Evolutionary conservation across 2,329 filamentous ascomycete species (phyloP), one percentile per base, ranked within the genome.

Genomic region (Pseudogymnoascus sp.): DNA sequence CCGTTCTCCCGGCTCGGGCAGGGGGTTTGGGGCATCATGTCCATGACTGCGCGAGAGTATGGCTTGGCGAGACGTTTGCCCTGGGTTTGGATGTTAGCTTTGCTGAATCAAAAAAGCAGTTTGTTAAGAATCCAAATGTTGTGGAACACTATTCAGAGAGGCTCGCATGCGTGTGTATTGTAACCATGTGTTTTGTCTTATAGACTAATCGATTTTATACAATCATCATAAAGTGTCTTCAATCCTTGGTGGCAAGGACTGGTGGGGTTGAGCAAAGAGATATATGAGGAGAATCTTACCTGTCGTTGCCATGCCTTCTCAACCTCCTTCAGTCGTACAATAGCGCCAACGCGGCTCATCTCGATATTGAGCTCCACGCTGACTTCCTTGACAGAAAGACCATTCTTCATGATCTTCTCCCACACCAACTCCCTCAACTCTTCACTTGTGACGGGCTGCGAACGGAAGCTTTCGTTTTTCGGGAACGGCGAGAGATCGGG

Each of bases 201-300:
- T 95, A 96, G 93, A 97, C 93, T 97, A 96, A 97, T 97, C 93
- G 93, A 85, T 80, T 86, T 87, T 79, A 75, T 82, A 84, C 78
- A 80, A 83, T 90, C 87, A 89, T 89, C 86, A 88, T 73, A 69
- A 36, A 55, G 48, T 55, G 48, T 55, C 48, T 55, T 55, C 48
- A 55, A 29, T 55, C 35, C 58, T 38, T 39, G 38, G 12, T 39
- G 35, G 27, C 38, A 68, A 69, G 63, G 62, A 39, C 62, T 64
- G 21, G 42, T 8, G 29, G 42, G 48, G 61, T 25, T 41, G 17
- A 27, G 27, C 31, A 63, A 58, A 60, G 51, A 51, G 13, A 41
- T 29, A 35, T 41, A 27, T 21, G 42, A 12, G 15, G 15, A 55
- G 15, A 59, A 51, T 66, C 86, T 78, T 83, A 90, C 88, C 79